These are phyloP conservation scores for Arachis hypogaea DNA, from an alignment of 306 rosid genomes.

Conservation along the genomic window DNA sequence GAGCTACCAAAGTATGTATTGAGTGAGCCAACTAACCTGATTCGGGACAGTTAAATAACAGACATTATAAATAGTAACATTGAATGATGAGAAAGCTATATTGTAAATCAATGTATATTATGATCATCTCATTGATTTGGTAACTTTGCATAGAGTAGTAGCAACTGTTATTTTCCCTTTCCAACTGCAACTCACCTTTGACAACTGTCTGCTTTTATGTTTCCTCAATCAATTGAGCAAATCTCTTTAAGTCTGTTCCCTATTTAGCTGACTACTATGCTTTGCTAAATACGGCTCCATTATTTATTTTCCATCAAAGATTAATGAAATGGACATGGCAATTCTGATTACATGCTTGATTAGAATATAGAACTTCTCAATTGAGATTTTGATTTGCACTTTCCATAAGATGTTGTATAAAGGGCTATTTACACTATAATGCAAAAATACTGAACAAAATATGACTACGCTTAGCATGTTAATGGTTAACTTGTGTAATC, in stretches of 20 bases:
- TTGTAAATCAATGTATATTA: slow-evolving; percentile 84
- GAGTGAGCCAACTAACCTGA: slow-evolving; percentile 98
- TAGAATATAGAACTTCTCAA: neutral
- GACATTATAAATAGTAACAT: slow-evolving; percentile 43
- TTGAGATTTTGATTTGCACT: neutral
- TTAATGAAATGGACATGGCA: neutral
- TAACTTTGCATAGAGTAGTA: slow-evolving; percentile 49
- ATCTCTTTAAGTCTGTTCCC: slow-evolving; percentile 39
- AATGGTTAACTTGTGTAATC: neutral
- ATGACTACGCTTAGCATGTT: neutral
- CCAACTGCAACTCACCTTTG: slow-evolving; percentile 40
- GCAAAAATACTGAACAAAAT: too few species aligned
- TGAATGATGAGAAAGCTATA: slow-evolving; percentile 55
- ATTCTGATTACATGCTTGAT: neutral
- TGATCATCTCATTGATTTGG: slow-evolving; percentile 53
- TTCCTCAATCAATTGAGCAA: slow-evolving; percentile 44
- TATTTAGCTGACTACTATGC: slow-evolving; percentile 27
- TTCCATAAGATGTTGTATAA: too few species aligned
- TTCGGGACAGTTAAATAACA: slow-evolving; percentile 61
- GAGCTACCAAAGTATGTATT: slow-evolving; percentile 95
- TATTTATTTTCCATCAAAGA: neutral
- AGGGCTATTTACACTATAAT: too few species aligned
- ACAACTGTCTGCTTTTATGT: slow-evolving; percentile 38
- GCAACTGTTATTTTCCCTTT: slow-evolving; percentile 44
- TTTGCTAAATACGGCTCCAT: slow-evolving; percentile 35